A percentile compares a stretch with the other conserved stretches of the same genome.
Conservation (phyloP, 441 rosid genomes). For the Brassica hybrid region DNA sequence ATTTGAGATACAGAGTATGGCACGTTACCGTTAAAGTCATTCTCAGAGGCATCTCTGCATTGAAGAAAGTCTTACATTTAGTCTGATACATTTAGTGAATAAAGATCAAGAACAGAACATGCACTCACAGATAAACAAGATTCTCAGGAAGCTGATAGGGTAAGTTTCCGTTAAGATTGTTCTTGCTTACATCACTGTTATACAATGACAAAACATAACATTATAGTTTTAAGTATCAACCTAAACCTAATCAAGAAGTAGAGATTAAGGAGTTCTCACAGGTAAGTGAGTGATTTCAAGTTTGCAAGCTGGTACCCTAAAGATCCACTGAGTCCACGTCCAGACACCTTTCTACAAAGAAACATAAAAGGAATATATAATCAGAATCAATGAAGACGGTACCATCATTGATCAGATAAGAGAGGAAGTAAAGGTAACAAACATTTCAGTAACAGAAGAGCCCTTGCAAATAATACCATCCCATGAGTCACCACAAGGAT, state of each 20-base stretch:
- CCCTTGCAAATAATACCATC: too few species aligned
- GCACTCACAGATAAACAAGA: slow-evolving; percentile 51
- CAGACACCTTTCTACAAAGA: too few species aligned
- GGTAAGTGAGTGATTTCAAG: slow-evolving; percentile 70
- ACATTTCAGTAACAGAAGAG: too few species aligned
- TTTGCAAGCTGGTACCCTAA: too few species aligned
- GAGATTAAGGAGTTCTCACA: slow-evolving; percentile 54
- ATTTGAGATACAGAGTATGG: too few species aligned
- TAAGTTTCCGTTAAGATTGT: slow-evolving; percentile 78
- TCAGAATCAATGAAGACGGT: too few species aligned
- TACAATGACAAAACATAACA: slow-evolving; percentile 31
- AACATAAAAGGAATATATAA: too few species aligned
- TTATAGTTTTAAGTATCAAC: background rate
- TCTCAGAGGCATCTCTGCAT: slow-evolving; percentile 85
- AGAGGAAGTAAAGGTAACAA: too few species aligned
- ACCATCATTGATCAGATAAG: too few species aligned
- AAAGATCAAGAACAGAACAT: too few species aligned
- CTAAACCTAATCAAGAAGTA: slow-evolving; percentile 30
- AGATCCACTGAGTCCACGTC: too few species aligned
- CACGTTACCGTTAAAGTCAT: slow-evolving; percentile 49
- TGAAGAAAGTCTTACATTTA: background rate
- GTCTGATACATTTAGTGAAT: background rate
- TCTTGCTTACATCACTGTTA: slow-evolving; percentile 85
- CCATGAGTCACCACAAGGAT: too few species aligned
- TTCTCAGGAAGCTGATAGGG: slow-evolving; percentile 98